Percentiles rank a stretch among this genome's conserved stretches.
These are phyloP conservation scores for Dalbergia oliveri DNA, from an alignment of 306 rosid species.

Conservation along the genomic window DNA sequence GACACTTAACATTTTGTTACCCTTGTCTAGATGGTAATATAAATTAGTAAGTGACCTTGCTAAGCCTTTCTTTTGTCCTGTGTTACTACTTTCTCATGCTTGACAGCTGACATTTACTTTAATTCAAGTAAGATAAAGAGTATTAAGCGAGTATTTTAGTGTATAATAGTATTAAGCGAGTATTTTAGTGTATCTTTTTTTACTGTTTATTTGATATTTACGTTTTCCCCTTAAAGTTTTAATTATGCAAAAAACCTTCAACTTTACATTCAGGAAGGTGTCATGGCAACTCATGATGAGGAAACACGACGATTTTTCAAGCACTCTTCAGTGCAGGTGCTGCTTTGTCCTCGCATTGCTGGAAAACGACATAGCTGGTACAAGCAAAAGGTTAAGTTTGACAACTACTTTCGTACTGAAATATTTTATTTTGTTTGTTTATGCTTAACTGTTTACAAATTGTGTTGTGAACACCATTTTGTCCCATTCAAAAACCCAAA, in stretches of 20 bases:
- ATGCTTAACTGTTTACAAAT: slow-evolving; percentile 38
- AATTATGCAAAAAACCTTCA: slow-evolving; percentile 26
- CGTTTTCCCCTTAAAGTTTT: slow-evolving; percentile 31
- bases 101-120: slow-evolving; percentile 31
- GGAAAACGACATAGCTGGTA: slow-evolving; percentile 93
- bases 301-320: slow-evolving; percentile 91
- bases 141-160: background rate
- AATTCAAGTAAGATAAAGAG: slow-evolving; percentile 16
- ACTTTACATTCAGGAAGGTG: slow-evolving; percentile 73
- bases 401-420: background rate
- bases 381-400: slow-evolving; percentile 82
- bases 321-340: slow-evolving; percentile 86
- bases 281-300: slow-evolving; percentile 98
- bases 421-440: background rate
- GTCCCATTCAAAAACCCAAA: too few relatives aligned
- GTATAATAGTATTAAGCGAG: background rate
- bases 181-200: background rate
- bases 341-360: slow-evolving; percentile 89
- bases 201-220: background rate
- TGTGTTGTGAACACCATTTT: too few relatives aligned
- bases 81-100: slow-evolving; percentile 1
- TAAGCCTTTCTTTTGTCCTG: slow-evolving; percentile 22
- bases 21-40: slow-evolving; percentile 23
- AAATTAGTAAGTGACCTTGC: background rate
- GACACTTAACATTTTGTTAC: slow-evolving; percentile 22